Base-by-base conservation (phyloP, 345 rosid species). In the Syzygium aqueum region DNA sequence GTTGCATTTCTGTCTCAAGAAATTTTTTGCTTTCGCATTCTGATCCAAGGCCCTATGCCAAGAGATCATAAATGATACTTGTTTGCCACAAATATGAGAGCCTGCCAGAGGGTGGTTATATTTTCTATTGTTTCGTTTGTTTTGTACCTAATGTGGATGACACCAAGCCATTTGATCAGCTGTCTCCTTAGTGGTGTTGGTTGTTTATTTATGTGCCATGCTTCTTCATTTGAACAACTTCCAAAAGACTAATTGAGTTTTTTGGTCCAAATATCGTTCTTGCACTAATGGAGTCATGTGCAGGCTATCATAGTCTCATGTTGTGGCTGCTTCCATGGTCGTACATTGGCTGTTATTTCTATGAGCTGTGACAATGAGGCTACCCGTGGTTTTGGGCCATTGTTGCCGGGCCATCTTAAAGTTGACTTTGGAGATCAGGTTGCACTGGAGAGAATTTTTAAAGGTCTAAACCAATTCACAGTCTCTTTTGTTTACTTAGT, bases 351-450 rank as follows among this genome's bases (percentile, higher is more conserved):
- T 84, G 96, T 90, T 88, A 94, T 97, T 86, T 97, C 99, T 87
- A 96, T 97, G 99, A 97, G 99, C 89, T 97, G 99, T 92, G 99
- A 97, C 95, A 95, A 94, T 88, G 98, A 97, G 85, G 98, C 99
- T 86, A 96, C 98, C 51, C 94, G 94, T 65, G 99, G 98, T 59
- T 97, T 97, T 84, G 99, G 98, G 40, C 99, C 99, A 85, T 90
- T 95, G 91, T 90, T 97, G 91, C 95, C 98, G 0, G 99, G 99
- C 86, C 96, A 96, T 88, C 90, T 95, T 82, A 97, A 97, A 91
- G 99, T 97, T 92, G 99, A 95, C 93, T 96, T 95, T 90, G 99
- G 99, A 87, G 99, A 97, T 61, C 88, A 61, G 19, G 89, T 53
- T 88, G 92, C 96, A 51, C 95, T 97, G 63, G 99, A 94, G 94